Base-by-base conservation (phyloP, 495 filamentous ascomycete genomes). In the Neurospora pannonica region DNA sequence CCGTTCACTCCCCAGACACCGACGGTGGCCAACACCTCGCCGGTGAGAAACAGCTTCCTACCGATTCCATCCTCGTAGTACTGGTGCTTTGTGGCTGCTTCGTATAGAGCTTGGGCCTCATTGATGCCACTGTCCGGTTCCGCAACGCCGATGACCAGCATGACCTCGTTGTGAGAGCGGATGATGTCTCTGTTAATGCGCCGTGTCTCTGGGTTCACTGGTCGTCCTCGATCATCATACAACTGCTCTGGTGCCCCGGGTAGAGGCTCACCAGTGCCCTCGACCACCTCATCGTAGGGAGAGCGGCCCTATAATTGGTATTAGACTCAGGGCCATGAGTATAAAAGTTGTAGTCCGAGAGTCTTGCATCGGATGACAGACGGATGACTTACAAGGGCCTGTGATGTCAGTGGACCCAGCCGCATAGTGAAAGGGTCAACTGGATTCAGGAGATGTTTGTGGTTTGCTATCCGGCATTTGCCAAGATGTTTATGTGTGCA, bases 161-260 rank as follows among this genome's bases (percentile, higher is more conserved):
- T 87, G 1, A 89, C 87, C 74, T 89, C 87, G 76, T 89, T 89
- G 74, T 88, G 86, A 36, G 87, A 84, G 38, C 87, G 82, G 24
- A 89, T 84, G 10, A 87, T 79, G 71, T 87, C 85, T 70, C 82
- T 79, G 73, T 87, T 87, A 75, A 85, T 84, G 15, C 81, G 78
- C 72, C 84, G 85, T 3, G 84, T 88, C 69, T 87, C 86, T 0
- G 86, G 86, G 77, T 93, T 93, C 43, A 89, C 82, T 8, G 92
- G 90, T 71, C 91, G 89, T 17, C 92, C 92, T 72, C 88, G 86
- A n/a, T 87, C 86, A 81, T 93, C 91, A 80, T 92, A 94, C 62
- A 88, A 83, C 82, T 93, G 92, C 38, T 82, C 72, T 6, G 78
- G 83, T 38, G 79, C 85, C 75, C 86, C 87, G 43, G 77, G 78